Percentiles rank a stretch among this genome's conserved stretches.
Conservation (phyloP, 192 early-diverging fungal species). For the Dissophora ornata region DNA sequence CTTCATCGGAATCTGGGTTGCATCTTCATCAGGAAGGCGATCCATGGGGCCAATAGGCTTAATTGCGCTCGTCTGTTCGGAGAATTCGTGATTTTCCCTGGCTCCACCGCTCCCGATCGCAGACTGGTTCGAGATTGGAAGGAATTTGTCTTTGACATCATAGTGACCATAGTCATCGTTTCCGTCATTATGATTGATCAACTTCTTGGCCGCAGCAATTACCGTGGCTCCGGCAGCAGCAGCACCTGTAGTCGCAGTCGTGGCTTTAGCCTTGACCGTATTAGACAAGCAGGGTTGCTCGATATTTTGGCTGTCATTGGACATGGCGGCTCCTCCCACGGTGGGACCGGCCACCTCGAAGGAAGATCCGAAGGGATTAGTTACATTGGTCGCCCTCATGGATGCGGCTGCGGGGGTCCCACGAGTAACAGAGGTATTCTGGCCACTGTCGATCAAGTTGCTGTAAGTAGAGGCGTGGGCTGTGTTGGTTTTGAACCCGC, state of each 20-base stretch:
- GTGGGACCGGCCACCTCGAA: conserved; percentile 18
- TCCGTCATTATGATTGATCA: conserved; percentile 9
- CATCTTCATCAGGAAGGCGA: no score
- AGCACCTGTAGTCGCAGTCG: conserved; percentile 8
- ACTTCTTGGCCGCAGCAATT: conserved; percentile 23
- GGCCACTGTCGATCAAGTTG: background rate
- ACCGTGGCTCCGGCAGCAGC: conserved; percentile 23
- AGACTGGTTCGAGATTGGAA: background rate
- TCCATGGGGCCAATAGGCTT: no score
- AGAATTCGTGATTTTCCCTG: background rate
- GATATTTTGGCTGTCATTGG: conserved; percentile 9
- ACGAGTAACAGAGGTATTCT: background rate
- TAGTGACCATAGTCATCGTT: background rate
- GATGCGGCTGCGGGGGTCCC: conserved; percentile 1
- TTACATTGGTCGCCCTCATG: conserved; percentile 24
- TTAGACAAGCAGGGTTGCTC: no score
- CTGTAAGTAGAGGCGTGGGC: background rate
- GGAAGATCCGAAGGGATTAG: conserved; percentile 8
- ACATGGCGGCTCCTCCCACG: conserved; percentile 8
- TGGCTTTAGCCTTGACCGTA: conserved; percentile 12
- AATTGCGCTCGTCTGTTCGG: no score
- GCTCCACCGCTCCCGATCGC: background rate
- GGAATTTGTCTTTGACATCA: background rate
- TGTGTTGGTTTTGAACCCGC: conserved; percentile 22
- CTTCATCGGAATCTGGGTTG: no score